Evolutionary conservation across 2,329 filamentous ascomycete genomes (phyloP), one percentile per base, ranked within the genome.

Genomic region (Fusarium sp.): DNA sequence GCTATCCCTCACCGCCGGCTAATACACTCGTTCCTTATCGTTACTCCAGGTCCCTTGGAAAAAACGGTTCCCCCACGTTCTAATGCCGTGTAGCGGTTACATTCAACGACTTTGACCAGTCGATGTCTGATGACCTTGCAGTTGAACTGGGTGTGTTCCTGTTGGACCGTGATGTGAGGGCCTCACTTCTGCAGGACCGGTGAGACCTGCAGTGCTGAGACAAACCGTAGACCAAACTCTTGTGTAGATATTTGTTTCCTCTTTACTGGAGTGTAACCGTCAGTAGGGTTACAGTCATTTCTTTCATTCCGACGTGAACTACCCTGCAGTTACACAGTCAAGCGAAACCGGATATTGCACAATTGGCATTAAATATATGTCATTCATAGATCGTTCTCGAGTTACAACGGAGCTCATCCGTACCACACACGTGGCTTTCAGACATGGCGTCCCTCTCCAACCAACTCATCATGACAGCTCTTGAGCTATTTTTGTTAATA

Each of bases 351-450:
- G 33, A 27, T 17, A 3, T 41, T 39, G 29, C 36, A 65, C 44
- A 62, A 60, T 35, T 73, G 54, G 67, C 63, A 72, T 73, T 70
- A 75, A 68, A 67, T 71, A 65, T 71, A 59, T 75, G 72, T 76
- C 74, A 75, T 77, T 75, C 68, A 76, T 77, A 75, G 55, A 76
- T 71, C 64, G 62, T 74, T 65, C 69, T 72, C 13, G 53, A 77
- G 67, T 67, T 76, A 75, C 69, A 75, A 71, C n/a, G 35, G 63
- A 69, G 50, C 65, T 59, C 44, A 64, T 60, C 31, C 41, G 59
- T 54, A 65, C 62, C 55, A 67, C 29, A 65, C 29, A 58, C 42
- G 50, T 42, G 59, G 65, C 29, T 50, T 50, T 46, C 38, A 57
- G 64, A 69, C 66, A 70, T 67, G 61, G 52, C 58, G 35, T 54